Conservation (phyloP, 2,329 filamentous ascomycete species). For the Aspergillus clavatus region DNA sequence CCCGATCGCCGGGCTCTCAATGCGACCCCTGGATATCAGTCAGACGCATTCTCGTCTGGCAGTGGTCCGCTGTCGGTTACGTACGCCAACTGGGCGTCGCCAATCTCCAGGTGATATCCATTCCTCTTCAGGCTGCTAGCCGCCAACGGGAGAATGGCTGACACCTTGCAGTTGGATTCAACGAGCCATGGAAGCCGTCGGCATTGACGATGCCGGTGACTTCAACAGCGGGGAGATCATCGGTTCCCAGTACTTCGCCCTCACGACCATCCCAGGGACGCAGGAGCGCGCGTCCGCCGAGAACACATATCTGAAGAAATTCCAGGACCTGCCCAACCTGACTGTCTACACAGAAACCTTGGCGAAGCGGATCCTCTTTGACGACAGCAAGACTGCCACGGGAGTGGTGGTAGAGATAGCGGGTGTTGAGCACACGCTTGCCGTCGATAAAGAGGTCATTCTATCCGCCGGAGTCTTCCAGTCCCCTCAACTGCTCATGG, state of each 20-base stretch:
- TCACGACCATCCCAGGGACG: slow-evolving; percentile 1
- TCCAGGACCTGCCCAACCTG: neutral
- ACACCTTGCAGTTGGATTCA: neutral
- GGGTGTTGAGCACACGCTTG: slow-evolving; percentile 1
- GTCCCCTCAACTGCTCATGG: slow-evolving; percentile 21
- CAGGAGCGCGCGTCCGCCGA: slow-evolving; percentile 5
- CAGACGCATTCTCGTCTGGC: neutral
- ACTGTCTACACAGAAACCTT: slow-evolving; percentile 7
- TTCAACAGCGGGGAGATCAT: slow-evolving; percentile 4
- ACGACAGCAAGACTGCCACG: slow-evolving; percentile 4
- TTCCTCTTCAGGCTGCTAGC: neutral
- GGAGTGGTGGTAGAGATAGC: slow-evolving; percentile 7
- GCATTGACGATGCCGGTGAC: neutral
- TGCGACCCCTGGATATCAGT: neutral
- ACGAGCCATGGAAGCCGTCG: neutral
- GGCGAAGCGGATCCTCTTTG: slow-evolving; percentile 11
- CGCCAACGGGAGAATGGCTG: neutral
- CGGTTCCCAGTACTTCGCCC: neutral
- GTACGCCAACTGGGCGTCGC: neutral
- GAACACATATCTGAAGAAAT: slow-evolving; percentile 2
- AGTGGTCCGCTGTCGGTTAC: neutral
- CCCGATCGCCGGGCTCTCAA: neutral
- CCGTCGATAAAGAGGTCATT: slow-evolving; percentile 9
- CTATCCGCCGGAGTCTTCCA: slow-evolving; percentile 11
- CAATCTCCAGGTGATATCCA: neutral